Conservation (phyloP, 1,284 basidiomycete species). For the Ustilago trichophora region DNA sequence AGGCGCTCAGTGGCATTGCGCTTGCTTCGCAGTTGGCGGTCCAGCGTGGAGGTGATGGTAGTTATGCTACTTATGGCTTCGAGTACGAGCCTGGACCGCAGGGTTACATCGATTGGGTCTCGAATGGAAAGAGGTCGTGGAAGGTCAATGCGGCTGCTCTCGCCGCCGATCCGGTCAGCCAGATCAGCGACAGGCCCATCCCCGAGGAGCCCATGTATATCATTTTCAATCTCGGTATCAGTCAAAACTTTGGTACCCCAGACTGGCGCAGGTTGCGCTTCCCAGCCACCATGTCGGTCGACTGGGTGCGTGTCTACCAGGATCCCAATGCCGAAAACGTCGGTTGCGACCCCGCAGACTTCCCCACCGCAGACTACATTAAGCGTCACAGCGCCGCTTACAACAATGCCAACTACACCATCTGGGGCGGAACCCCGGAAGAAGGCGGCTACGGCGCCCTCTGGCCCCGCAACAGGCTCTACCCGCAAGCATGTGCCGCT, state of each 20-base stretch:
- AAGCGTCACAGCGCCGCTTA: conserved; percentile 51
- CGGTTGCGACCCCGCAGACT: conserved; percentile 65
- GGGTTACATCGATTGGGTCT: conserved; percentile 74
- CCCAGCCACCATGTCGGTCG: conserved; percentile 49
- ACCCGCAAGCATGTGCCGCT: conserved; percentile 35
- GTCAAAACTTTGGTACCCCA: conserved; percentile 48
- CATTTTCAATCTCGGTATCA: conserved; percentile 60
- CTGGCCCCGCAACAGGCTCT: conserved; percentile 57
- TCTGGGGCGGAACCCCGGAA: conserved; percentile 51
- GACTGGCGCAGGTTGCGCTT: conserved; percentile 41
- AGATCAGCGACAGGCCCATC: conserved; percentile 41
- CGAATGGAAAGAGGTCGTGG: conserved; percentile 36
- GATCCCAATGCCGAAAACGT: conserved; percentile 41
- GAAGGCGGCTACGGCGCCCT: conserved; percentile 55
- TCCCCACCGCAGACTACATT: conserved; percentile 73
- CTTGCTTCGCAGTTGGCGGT: conserved; percentile 54
- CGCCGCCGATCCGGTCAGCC: conserved; percentile 71
- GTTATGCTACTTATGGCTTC: conserved; percentile 50
- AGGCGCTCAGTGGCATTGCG: conserved; percentile 69
- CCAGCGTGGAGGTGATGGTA: conserved; percentile 41
- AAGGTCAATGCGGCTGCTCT: conserved; percentile 76
- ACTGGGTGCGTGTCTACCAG: conserved; percentile 57
- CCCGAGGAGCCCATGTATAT: conserved; percentile 57
- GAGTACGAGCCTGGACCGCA: conserved; percentile 71
- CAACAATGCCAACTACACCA: conserved; percentile 51